These are phyloP conservation scores for Elaeis oleifera DNA, from an alignment of 202 grass and related monocot genomes.

Conservation along the genomic window DNA sequence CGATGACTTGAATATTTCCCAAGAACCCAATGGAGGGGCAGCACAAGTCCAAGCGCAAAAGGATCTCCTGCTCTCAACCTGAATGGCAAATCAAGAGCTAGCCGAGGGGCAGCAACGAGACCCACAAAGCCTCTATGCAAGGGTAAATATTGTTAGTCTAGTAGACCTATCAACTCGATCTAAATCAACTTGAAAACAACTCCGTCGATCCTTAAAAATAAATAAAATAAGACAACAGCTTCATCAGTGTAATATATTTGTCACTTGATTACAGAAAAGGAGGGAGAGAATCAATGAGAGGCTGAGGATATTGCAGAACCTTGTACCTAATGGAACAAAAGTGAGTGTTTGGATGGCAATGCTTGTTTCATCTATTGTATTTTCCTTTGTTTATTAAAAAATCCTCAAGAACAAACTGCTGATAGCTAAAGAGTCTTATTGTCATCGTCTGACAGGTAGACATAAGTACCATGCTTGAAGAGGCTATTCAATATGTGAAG, in stretches of 20 bases:
- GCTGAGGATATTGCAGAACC: conserved; percentile 62
- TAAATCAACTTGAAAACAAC: neutral
- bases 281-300: conserved; percentile 86
- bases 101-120: conserved; percentile 37
- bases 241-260: conserved; percentile 15
- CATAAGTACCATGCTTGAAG: conserved; percentile 92
- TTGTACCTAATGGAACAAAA: conserved; percentile 85
- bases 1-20: conserved; percentile 40
- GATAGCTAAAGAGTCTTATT: conserved; percentile 7
- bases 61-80: conserved; percentile 21
- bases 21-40: conserved; percentile 9
- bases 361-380: neutral
- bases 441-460: conserved; percentile 45
- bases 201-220: neutral
- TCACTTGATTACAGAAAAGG: conserved; percentile 53
- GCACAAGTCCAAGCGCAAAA: conserved; percentile 4
- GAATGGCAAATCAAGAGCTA: conserved; percentile 37
- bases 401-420: neutral
- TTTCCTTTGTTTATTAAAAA: no score
- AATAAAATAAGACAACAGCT: no score
- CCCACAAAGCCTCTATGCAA: conserved; percentile 90
- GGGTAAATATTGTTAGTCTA: conserved; percentile 29
- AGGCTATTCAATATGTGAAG: conserved; percentile 82
- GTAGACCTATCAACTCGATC: neutral
- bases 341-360: conserved; percentile 38